Evolutionary conservation across 1,284 basidiomycete genomes (phyloP).

Genomic region (Peniophora sp.): DNA sequence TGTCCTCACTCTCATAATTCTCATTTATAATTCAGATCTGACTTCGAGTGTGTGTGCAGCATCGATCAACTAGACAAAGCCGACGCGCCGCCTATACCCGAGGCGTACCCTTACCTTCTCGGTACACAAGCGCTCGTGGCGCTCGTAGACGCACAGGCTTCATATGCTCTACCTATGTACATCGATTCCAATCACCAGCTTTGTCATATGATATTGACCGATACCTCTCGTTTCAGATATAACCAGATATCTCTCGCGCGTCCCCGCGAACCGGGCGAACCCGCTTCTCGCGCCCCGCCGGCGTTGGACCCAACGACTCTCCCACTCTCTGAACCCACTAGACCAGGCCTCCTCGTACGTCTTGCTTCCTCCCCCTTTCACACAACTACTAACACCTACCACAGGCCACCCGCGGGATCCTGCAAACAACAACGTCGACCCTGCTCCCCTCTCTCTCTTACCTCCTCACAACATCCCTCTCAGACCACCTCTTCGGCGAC

Average conservation of each 20-base stretch:
- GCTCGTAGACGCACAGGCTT: conserved; percentile 82
- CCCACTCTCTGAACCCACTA: conserved; percentile 46
- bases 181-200: too few relatives aligned
- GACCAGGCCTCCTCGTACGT: conserved; percentile 35
- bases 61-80: conserved; percentile 96
- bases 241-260: conserved; percentile 58
- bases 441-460: conserved; percentile 86
- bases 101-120: conserved; percentile 88
- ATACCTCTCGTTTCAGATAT: conserved; percentile 25
- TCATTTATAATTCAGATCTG: not conserved
- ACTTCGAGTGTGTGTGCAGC: conserved; percentile 31
- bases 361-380: too few relatives aligned
- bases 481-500: conserved; percentile 83
- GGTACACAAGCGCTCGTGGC: conserved; percentile 85
- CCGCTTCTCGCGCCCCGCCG: conserved; percentile 63
- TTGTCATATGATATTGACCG: too few relatives aligned
- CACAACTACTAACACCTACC: too few relatives aligned
- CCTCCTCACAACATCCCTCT: conserved; percentile 82
- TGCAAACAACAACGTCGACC: conserved; percentile 84
- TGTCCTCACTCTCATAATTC: conserved; percentile 17
- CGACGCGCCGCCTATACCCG: conserved; percentile 87
- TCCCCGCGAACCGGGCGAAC: conserved; percentile 57
- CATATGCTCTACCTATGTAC: conserved; percentile 55
- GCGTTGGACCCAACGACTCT: conserved; percentile 60
- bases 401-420: conserved; percentile 47